A percentile compares a stretch with the other conserved stretches of the same genome.
Conservation (phyloP, 2,329 filamentous ascomycete genomes). For the Pseudofabraea citricarpa region DNA sequence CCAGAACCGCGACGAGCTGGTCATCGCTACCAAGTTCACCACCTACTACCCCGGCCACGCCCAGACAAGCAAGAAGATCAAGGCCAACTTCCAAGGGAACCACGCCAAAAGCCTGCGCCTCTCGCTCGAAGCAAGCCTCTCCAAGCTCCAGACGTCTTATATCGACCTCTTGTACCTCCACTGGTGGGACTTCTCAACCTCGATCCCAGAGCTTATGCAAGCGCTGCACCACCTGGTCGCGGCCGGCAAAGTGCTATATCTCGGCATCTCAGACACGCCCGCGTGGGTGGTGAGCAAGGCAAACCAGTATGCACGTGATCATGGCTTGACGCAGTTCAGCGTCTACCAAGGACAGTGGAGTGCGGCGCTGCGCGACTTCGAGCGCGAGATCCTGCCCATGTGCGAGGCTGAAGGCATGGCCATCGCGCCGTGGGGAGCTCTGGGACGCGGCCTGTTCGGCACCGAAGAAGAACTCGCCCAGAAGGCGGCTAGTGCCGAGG, state of each 20-base stretch:
- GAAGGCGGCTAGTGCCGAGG: constrained; percentile 34
- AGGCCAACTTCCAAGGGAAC: constrained; percentile 14
- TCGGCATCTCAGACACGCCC: constrained; percentile 62
- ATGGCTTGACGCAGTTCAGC: constrained; percentile 62
- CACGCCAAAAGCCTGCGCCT: constrained; percentile 10
- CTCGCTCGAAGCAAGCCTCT: constrained; percentile 26
- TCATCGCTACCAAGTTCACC: constrained; percentile 51
- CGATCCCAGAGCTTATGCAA: constrained; percentile 62
- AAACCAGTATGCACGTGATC: constrained; percentile 59
- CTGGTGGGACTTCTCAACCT: constrained; percentile 48
- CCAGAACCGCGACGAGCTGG: constrained; percentile 44
- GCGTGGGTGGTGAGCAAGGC: constrained; percentile 64
- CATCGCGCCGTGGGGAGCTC: constrained; percentile 46
- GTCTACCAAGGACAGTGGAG: constrained; percentile 65
- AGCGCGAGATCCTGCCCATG: constrained; percentile 57
- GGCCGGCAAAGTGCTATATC: constrained; percentile 58
- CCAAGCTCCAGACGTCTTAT: constrained; percentile 60
- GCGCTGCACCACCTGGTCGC: constrained; percentile 54
- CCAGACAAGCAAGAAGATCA: constrained; percentile 5
- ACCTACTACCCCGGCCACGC: constrained; percentile 23
- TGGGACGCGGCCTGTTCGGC: constrained; percentile 42
- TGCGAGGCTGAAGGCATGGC: constrained; percentile 50
- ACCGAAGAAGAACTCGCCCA: constrained; percentile 37
- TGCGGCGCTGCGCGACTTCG: constrained; percentile 54
- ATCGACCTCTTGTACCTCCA: constrained; percentile 51